Conservation (phyloP, 169 alveolate species). For the Plasmodium reichenowi region DNA sequence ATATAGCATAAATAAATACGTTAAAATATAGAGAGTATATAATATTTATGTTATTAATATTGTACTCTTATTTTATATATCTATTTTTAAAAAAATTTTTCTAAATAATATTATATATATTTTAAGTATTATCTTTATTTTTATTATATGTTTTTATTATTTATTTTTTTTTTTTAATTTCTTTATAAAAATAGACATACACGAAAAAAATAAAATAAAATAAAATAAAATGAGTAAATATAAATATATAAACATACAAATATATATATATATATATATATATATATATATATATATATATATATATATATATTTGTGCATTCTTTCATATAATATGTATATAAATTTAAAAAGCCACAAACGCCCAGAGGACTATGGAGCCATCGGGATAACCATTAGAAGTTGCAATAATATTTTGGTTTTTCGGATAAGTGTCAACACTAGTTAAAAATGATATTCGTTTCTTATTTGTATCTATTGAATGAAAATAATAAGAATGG, state of each 20-base stretch:
- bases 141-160: no score
- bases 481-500: slow-evolving; percentile 9
- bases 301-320: background rate
- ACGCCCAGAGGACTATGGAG: slow-evolving; percentile 71
- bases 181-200: no score
- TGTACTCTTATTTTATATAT: no score
- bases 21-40: background rate
- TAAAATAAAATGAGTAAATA: no score
- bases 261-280: background rate
- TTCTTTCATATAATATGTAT: background rate
- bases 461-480: slow-evolving; percentile 7
- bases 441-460: slow-evolving; percentile 71
- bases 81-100: background rate
- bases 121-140: no score
- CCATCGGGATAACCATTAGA: slow-evolving; percentile 78
- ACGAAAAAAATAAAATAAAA: no score
- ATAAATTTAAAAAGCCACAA: slow-evolving; percentile 37
- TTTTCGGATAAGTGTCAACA: slow-evolving; percentile 75
- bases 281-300: background rate
- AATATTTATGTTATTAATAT: background rate
- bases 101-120: slow-evolving; percentile 6
- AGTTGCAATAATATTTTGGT: slow-evolving; percentile 75
- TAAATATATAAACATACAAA: no score
- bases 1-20: slow-evolving; percentile 2
- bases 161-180: no score